Percentiles rank a stretch among this genome's conserved stretches.
phyloP scores from a whole-genome alignment of 768 basidiomycete species.

The Macrolepiota dolichaula region DNA sequence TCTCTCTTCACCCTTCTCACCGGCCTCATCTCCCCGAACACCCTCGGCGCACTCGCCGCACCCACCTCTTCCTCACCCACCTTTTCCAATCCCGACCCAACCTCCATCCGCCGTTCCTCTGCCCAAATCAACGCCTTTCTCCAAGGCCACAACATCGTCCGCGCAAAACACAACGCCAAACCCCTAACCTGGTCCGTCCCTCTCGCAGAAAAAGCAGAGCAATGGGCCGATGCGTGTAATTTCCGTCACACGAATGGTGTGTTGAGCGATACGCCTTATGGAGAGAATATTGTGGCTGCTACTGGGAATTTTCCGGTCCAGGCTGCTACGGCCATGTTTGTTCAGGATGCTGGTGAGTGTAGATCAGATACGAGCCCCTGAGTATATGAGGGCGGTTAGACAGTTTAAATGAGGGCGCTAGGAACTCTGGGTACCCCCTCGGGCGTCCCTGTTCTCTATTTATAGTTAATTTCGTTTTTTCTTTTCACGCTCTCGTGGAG shows the following conservation, averaged over 20 bases:
- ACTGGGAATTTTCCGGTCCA: slow-evolving; percentile 41
- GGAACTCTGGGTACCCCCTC: neutral
- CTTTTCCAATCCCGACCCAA: slow-evolving; percentile 9
- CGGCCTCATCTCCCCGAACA: slow-evolving; percentile 1
- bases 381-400: neutral
- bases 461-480: neutral
- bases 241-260: slow-evolving; percentile 45
- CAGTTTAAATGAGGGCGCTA: neutral
- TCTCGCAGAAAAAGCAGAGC: slow-evolving; percentile 43
- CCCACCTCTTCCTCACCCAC: neutral
- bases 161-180: slow-evolving; percentile 37
- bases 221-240: slow-evolving; percentile 48
- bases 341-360: slow-evolving; percentile 43
- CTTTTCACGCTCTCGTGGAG: no score
- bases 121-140: slow-evolving; percentile 34
- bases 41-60: neutral
- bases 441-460: neutral
- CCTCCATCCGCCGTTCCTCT: slow-evolving; percentile 20
- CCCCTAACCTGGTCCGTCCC: slow-evolving; percentile 45
- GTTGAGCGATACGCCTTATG: slow-evolving; percentile 40
- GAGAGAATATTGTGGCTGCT: slow-evolving; percentile 55
- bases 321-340: slow-evolving; percentile 44
- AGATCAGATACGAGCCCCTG: neutral
- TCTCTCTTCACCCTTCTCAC: neutral
- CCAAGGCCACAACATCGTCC: slow-evolving; percentile 43